Conservation (phyloP, 2,329 filamentous ascomycete genomes). For the Colletotrichum filicis region DNA sequence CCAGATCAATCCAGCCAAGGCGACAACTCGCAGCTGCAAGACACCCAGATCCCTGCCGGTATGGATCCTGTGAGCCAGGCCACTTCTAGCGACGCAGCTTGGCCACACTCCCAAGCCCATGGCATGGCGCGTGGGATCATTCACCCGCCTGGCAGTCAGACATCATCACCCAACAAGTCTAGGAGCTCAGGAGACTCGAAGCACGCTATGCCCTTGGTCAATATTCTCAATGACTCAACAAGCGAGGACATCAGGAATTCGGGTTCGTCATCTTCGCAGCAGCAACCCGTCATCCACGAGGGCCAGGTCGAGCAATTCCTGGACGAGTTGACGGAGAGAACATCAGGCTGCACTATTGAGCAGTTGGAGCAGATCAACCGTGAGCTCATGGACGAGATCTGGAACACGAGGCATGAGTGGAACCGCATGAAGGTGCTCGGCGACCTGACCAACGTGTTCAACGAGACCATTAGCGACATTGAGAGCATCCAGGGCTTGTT, state of each 20-base stretch:
- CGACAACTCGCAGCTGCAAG: conserved; percentile 58
- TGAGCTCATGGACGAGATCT: conserved; percentile 89
- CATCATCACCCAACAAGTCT: conserved; percentile 48
- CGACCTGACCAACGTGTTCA: conserved; percentile 76
- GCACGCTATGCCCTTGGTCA: conserved; percentile 47
- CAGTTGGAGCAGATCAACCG: conserved; percentile 95
- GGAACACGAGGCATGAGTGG: conserved; percentile 82
- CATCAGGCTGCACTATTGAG: conserved; percentile 86
- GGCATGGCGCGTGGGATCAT: conserved; percentile 56
- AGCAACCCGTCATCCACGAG: conserved; percentile 58
- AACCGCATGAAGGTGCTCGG: conserved; percentile 81
- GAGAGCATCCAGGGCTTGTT: conserved; percentile 60
- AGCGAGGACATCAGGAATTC: conserved; percentile 46
- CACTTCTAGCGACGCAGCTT: conserved; percentile 63
- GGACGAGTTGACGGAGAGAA: conserved; percentile 71
- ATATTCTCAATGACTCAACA: conserved; percentile 53
- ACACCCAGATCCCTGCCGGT: conserved; percentile 58
- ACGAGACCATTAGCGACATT: conserved; percentile 78
- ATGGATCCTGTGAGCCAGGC: conserved; percentile 52
- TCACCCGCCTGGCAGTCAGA: conserved; percentile 47
- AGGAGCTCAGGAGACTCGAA: conserved; percentile 46
- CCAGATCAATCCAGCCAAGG: conserved; percentile 52
- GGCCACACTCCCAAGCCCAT: conserved; percentile 69
- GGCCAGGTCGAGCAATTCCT: conserved; percentile 68
- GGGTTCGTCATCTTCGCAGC: conserved; percentile 32